phyloP scores from a whole-genome alignment of 2,329 filamentous ascomycete genomes.

The Setomelanomma holmii region DNA sequence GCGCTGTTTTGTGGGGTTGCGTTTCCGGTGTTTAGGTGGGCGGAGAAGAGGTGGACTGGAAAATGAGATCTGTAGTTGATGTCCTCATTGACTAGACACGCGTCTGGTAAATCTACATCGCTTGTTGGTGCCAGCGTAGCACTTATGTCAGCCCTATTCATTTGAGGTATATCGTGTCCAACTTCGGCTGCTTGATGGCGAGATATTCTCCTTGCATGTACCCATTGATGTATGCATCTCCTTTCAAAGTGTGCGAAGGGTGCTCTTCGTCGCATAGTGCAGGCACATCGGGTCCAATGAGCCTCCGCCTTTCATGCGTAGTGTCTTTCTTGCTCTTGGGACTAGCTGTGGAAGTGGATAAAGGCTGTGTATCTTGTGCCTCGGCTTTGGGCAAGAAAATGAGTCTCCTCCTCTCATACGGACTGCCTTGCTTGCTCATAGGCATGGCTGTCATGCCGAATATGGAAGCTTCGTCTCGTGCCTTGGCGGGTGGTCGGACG shows the following conservation, averaged over 20 bases:
- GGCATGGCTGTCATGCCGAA: not conserved
- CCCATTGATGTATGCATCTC: not conserved
- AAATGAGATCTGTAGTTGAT: no score
- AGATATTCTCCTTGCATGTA: not conserved
- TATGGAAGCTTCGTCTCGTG: not conserved
- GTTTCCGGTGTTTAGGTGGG: conserved; percentile 39
- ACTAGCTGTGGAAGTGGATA: not conserved
- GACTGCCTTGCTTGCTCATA: not conserved
- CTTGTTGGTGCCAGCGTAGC: no score
- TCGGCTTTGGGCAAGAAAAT: no score
- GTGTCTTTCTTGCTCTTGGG: not conserved
- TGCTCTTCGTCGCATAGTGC: not conserved
- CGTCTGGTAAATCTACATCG: no score
- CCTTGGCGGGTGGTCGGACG: conserved; percentile 3
- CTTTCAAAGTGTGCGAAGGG: not conserved
- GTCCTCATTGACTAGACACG: no score
- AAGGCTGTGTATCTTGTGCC: not conserved
- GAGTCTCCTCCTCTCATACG: not conserved
- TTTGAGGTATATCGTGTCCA: not conserved
- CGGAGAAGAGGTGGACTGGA: conserved; percentile 37
- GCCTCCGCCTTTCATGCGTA: not conserved
- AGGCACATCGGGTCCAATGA: not conserved
- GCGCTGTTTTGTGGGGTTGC: conserved; percentile 38
- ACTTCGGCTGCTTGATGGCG: not conserved
- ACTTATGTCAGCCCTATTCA: no score